Conservation (phyloP, 129 eudicot genomes). For the Cynara cardunculus region DNA sequence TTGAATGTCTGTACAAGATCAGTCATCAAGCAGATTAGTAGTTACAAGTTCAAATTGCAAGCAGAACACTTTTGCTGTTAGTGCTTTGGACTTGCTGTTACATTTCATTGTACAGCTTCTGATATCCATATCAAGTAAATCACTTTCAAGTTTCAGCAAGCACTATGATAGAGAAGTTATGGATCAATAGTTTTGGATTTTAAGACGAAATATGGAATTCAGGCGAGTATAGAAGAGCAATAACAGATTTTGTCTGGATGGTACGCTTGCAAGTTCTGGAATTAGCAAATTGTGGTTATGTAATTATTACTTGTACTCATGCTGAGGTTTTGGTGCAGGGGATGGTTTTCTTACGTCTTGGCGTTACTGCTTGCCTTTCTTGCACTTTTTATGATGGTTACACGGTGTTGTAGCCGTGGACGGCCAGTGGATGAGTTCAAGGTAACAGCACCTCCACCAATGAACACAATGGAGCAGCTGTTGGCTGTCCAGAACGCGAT, state of each 20-base stretch:
- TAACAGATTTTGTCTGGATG: not conserved
- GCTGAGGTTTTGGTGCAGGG: conserved; percentile 41
- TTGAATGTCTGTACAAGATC: too few species aligned
- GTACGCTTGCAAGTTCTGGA: too few species aligned
- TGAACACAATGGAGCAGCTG: conserved; percentile 92
- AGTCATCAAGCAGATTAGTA: too few species aligned
- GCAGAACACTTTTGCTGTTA: not conserved
- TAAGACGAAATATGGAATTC: not conserved
- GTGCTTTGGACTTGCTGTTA: not conserved
- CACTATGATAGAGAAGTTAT: not conserved
- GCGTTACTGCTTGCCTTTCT: conserved; percentile 42
- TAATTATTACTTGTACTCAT: not conserved
- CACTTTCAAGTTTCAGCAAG: not conserved
- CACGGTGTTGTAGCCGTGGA: conserved; percentile 46
- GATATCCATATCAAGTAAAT: not conserved
- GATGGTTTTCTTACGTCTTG: conserved; percentile 71
- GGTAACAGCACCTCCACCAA: conserved; percentile 74
- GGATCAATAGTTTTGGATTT: not conserved
- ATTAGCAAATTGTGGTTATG: not conserved
- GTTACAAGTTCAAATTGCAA: not conserved
- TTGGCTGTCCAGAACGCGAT: conserved; percentile 92
- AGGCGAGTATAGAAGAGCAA: not conserved
- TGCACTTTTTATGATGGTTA: conserved; percentile 58
- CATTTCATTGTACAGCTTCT: not conserved
- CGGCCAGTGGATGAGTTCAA: conserved; percentile 53